These are phyloP conservation scores for Pseudocercospora cruenta DNA, from an alignment of 2,329 filamentous ascomycete species.

Conservation along the genomic window DNA sequence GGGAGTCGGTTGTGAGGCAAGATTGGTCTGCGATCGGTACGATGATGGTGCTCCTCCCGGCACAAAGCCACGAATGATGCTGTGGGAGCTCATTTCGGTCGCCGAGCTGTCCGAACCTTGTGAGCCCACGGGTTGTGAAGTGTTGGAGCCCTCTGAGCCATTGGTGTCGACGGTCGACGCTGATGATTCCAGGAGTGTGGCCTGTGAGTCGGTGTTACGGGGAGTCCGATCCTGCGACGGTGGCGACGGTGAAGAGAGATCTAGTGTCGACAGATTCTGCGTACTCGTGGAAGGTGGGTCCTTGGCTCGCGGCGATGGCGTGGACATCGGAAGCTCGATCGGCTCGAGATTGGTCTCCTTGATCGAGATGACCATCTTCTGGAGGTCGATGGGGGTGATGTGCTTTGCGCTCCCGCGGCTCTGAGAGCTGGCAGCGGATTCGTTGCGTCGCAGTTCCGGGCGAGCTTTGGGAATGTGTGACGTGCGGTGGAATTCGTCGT, in stretches of 20 bases:
- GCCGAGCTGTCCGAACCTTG: conserved; percentile 61
- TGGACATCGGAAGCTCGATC: conserved; percentile 47
- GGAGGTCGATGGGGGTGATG: conserved; percentile 87
- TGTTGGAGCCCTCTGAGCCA: conserved; percentile 43
- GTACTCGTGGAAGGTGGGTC: conserved; percentile 26
- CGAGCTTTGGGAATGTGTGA: conserved; percentile 56
- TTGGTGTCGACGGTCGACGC: conserved; percentile 57
- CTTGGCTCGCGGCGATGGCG: conserved; percentile 16
- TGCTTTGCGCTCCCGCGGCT: conserved; percentile 79
- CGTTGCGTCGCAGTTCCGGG: conserved; percentile 71
- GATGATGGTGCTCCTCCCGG: conserved; percentile 73
- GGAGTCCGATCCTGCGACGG: conserved; percentile 44
- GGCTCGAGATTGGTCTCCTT: conserved; percentile 77
- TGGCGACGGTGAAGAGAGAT: conserved; percentile 32
- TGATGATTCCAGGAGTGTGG: conserved; percentile 56
- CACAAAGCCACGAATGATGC: conserved; percentile 84
- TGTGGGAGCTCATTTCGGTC: conserved; percentile 65
- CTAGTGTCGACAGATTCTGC: conserved; percentile 42
- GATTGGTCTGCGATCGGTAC: conserved; percentile 63
- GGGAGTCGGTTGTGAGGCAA: conserved; percentile 59
- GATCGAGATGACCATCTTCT: conserved; percentile 92
- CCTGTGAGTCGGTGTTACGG: conserved; percentile 24
- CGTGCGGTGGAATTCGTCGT: conserved; percentile 46
- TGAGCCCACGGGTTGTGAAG: conserved; percentile 48
- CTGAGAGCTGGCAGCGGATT: conserved; percentile 64